Base-by-base conservation (phyloP, 805 yeast genomes). In the Myxozyma monticola region DNA sequence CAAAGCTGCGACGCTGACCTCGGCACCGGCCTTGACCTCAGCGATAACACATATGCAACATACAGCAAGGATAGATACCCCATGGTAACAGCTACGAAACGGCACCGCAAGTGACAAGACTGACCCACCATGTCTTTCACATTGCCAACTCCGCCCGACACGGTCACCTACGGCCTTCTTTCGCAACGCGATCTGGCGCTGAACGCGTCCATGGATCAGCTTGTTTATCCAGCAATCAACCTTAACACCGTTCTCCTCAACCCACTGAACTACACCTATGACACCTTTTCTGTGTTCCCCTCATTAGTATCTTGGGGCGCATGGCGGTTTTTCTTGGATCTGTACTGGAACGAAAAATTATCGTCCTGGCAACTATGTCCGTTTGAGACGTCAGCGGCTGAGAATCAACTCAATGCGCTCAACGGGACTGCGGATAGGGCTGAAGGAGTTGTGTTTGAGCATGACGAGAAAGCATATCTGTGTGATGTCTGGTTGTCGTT, bases 361-460 rank as follows among this genome's bases (percentile, higher is more conserved):
- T 40, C 54, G 9, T 56, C 49, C 37, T 79, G 83, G 83, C 83
- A 78, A 62, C 63, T 79, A 20, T 80, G 84, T 56, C 84, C 84
- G 1, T 74, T 68, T 2, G 42, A 40, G 9, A 8, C 30, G 10
- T 5, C 35, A 9, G 40, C 20, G 7, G n/a, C n/a, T n/a, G 31
- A 28, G 14, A 28, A 10, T 14, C 31, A 28, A 14, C 12, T 10
- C 31, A n/a, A n/a, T n/a, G n/a, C n/a, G n/a, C 10, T 12, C 20
- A 17, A 1, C 20, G 12, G 20, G 18, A n/a, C n/a, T n/a, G n/a
- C n/a, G n/a, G n/a, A n/a, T n/a, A n/a, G n/a, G n/a, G 30, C n/a
- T 12, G 45, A 37, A 15, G 21, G 24, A 2, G 46, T 31, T 3
- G 30, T 28, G 17, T 50, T 51, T 28, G 9, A 22, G 14, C 21